A percentile compares a stretch with the other conserved stretches of the same genome.
These are phyloP conservation scores for Neurospora sp. DNA, from an alignment of 495 filamentous ascomycete species.

Conservation along the genomic window DNA sequence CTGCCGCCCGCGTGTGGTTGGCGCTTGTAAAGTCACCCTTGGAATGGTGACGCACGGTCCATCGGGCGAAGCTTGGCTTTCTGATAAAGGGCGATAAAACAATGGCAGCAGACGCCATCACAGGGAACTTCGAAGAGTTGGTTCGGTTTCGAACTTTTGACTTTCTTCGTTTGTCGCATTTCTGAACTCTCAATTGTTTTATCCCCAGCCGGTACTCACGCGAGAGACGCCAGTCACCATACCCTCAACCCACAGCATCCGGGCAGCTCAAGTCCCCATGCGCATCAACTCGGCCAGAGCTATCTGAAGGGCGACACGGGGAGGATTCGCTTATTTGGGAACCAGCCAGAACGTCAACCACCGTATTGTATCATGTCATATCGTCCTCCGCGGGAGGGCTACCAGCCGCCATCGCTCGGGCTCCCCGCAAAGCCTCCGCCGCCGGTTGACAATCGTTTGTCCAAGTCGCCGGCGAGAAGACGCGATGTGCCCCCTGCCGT, in stretches of 20 bases:
- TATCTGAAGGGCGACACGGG: conserved; percentile 11
- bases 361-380: conserved; percentile 35
- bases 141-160: not conserved
- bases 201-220: not conserved
- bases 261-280: conserved; percentile 4
- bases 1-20: not conserved
- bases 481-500: conserved; percentile 44
- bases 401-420: conserved; percentile 26
- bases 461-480: conserved; percentile 35
- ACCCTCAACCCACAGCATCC: not conserved
- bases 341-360: not conserved
- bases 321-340: conserved; percentile 6
- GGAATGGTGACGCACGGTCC: conserved; percentile 6
- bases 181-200: not conserved
- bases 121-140: not conserved
- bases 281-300: not conserved
- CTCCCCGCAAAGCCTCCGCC: conserved; percentile 30
- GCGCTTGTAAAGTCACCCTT: not conserved
- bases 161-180: not conserved
- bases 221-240: not conserved
- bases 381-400: conserved; percentile 37
- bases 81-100: conserved; percentile 10
- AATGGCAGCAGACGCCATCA: not conserved
- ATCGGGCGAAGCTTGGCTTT: not conserved
- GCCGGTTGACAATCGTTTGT: conserved; percentile 22